Conservation (phyloP, 2,329 filamentous ascomycete species). For the Dothideomycetes sp. region DNA sequence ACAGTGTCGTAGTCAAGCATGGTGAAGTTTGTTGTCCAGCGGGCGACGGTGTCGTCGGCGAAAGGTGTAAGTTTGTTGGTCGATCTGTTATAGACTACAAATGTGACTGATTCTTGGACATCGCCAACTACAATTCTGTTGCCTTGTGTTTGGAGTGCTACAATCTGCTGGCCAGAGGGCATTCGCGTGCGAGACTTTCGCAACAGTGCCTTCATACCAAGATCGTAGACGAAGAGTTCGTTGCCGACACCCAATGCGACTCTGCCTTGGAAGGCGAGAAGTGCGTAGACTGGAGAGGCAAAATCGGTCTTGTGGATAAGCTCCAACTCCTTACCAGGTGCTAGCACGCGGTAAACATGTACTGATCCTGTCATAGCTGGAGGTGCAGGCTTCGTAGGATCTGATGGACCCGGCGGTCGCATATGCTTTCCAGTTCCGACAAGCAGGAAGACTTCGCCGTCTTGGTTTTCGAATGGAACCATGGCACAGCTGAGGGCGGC, state of each 20-base stretch:
- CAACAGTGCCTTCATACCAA: constrained; percentile 84
- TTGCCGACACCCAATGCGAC: constrained; percentile 77
- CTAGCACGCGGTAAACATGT: constrained; percentile 81
- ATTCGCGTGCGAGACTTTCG: constrained; percentile 54
- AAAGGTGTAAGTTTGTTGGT: constrained; percentile 91
- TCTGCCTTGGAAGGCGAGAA: constrained; percentile 85
- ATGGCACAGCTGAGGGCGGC: constrained; percentile 77
- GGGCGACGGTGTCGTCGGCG: constrained; percentile 75
- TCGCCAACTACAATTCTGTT: constrained; percentile 87
- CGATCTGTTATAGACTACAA: constrained; percentile 84
- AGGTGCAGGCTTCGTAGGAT: constrained; percentile 7
- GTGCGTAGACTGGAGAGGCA: constrained; percentile 78
- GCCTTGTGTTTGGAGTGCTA: constrained; percentile 79
- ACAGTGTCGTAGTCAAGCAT: constrained; percentile 98
- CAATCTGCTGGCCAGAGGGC: constrained; percentile 52
- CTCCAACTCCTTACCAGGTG: constrained; percentile 77
- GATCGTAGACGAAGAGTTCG: constrained; percentile 76
- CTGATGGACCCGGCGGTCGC: constrained; percentile 14
- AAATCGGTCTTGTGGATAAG: constrained; percentile 96
- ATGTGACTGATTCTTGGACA: constrained; percentile 82
- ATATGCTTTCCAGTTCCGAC: constrained; percentile 93
- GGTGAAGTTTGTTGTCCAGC: constrained; percentile 81
- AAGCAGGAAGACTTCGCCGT: constrained; percentile 81
- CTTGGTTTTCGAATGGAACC: constrained; percentile 78
- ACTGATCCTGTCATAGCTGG: constrained; percentile 53